Evolutionary conservation across 768 basidiomycete genomes (phyloP).

Genomic region (Wakefieldia striispora): DNA sequence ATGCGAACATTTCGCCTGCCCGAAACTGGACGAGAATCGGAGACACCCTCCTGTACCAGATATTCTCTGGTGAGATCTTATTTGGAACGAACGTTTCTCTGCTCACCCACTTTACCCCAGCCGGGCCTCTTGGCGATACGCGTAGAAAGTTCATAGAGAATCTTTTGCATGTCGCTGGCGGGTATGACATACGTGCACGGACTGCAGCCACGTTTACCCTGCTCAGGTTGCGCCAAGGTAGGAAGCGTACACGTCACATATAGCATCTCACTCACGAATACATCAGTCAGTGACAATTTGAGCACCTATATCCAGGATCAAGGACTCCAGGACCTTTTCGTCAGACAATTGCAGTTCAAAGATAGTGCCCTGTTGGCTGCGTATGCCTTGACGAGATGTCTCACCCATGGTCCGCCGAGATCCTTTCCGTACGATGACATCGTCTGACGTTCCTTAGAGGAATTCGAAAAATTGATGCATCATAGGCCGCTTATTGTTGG

Average conservation of each 20-base stretch:
- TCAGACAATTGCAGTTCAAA: conserved; percentile 10
- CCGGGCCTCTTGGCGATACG: conserved; percentile 1
- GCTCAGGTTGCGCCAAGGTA: conserved; percentile 8
- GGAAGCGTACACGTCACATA: background rate
- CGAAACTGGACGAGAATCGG: conserved; percentile 14
- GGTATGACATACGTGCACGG: conserved; percentile 5
- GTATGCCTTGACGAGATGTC: conserved; percentile 13
- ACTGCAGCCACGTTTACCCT: conserved; percentile 17
- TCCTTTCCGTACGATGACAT: background rate
- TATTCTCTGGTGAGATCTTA: conserved; percentile 3
- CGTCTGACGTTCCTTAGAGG: background rate
- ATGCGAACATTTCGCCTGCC: conserved; percentile 8
- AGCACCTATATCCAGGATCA: conserved; percentile 1
- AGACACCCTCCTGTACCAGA: conserved; percentile 7
- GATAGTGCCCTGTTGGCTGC: conserved; percentile 16
- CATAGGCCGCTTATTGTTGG: conserved; percentile 6
- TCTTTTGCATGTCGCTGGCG: conserved; percentile 6
- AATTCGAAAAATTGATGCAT: background rate
- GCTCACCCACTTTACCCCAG: background rate
- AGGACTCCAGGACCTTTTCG: conserved; percentile 4
- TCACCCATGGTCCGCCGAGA: conserved; percentile 5
- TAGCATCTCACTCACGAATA: background rate
- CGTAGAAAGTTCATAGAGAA: conserved; percentile 9
- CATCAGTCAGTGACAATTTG: conserved; percentile 4
- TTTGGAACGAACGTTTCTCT: background rate